These are phyloP conservation scores for Ganoderma meredithae DNA, from an alignment of 1,284 basidiomycete species.

Conservation along the genomic window DNA sequence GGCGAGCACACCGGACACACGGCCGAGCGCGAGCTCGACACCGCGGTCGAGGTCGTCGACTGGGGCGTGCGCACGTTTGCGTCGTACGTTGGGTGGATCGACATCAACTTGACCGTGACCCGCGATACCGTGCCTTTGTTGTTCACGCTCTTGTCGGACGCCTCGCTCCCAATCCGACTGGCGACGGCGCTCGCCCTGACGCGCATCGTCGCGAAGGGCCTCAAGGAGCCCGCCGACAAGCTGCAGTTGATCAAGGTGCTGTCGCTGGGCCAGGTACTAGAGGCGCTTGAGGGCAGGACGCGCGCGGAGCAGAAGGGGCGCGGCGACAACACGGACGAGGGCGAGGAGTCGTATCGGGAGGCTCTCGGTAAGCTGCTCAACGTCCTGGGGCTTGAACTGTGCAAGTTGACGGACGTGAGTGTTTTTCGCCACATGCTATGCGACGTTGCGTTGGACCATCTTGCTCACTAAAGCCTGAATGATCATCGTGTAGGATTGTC, in stretches of 20 bases:
- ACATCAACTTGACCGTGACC: constrained; percentile 95
- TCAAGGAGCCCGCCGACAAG: constrained; percentile 93
- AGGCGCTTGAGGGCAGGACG: constrained; percentile 82
- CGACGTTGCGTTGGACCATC: background rate
- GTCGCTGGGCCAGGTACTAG: constrained; percentile 82
- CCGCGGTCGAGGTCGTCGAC: constrained; percentile 84
- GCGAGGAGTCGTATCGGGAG: constrained; percentile 88
- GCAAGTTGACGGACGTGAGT: constrained; percentile 85
- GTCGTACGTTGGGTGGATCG: constrained; percentile 98
- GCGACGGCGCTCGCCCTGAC: constrained; percentile 85
- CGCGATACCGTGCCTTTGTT: constrained; percentile 88
- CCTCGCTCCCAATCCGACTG: constrained; percentile 80
- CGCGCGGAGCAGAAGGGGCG: constrained; percentile 71
- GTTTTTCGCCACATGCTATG: background rate
- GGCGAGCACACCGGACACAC: constrained; percentile 46
- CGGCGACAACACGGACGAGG: constrained; percentile 74
- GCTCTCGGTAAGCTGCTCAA: constrained; percentile 89
- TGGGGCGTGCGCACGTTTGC: constrained; percentile 91
- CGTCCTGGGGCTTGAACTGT: constrained; percentile 83
- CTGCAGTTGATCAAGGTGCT: constrained; percentile 91
- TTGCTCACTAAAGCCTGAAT: constrained; percentile 7
- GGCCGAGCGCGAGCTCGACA: constrained; percentile 58
- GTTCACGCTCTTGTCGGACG: constrained; percentile 86
- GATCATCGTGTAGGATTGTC: constrained; percentile 57
- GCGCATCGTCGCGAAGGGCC: constrained; percentile 89